Base-by-base conservation (phyloP, 2,329 filamentous ascomycete species). In the Dothiorella sarmentorum region DNA sequence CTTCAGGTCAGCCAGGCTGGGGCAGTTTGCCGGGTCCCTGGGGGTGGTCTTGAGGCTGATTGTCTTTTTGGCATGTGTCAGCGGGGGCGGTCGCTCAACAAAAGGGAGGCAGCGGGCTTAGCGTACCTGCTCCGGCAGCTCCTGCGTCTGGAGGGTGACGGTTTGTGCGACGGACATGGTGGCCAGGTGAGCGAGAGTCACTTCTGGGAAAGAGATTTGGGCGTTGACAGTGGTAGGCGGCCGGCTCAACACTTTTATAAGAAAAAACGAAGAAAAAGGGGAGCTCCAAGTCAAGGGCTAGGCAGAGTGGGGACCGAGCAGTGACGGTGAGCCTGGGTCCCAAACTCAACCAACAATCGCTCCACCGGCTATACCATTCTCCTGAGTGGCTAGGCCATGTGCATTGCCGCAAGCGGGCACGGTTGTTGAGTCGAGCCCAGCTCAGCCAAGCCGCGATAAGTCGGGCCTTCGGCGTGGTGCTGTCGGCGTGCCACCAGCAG, bases 1-100 rank as follows among this genome's bases (percentile, higher is more conserved):
- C 42, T 64, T 66, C 61, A 71, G 63, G 15, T 63, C 42, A 26
- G n/a, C 51, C 20, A 60, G 38, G 10, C 35, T 56, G 5, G 56
- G 56, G 43, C 55, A 58, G 15, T 58, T 49, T 15, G 43, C 33
- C 11, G 44, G 31, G 35, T 58, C 55, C 31, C 24, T 57, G 15
- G 40, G 20, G 22, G 42, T 10, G n/a, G 49, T 20, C 49, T 53
- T 53, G 22, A 53, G 24, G 35, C 31, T 53, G 33, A 53, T 37
- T 33, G 24, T 18, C 49, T 52, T 37, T 29, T 37, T 29, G 49
- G 35, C 22, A 24, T 11, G 22, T 7, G 49, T 53, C 24, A 53
- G 49, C 24, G 20, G 20, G 17, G 11, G 9, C 6, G 11, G 26
- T n/a, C 42, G 3, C 13, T 31, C 10, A 31, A 31, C 29, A 33